These are phyloP conservation scores for Rhodotorula kratochvilovae DNA, from an alignment of 768 basidiomycete genomes.

Conservation along the genomic window DNA sequence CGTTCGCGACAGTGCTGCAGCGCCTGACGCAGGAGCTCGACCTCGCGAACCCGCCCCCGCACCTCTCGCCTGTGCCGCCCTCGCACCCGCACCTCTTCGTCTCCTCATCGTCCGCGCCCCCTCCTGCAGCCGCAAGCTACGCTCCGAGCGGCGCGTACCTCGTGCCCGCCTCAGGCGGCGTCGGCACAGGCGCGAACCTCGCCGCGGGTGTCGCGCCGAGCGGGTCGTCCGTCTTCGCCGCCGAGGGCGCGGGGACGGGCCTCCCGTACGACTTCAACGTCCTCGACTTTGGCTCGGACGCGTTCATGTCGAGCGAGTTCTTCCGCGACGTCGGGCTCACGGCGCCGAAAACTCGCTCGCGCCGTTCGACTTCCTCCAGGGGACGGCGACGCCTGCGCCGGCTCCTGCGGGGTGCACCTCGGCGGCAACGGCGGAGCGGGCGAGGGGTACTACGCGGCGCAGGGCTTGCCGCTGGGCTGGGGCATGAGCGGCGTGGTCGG, in stretches of 20 bases:
- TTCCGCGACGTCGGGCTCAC: constrained; percentile 13
- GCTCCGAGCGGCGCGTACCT: not conserved
- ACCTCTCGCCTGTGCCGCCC: not conserved
- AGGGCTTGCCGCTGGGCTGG: not conserved
- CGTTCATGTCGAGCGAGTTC: constrained; percentile 3
- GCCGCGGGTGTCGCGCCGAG: too few relatives aligned
- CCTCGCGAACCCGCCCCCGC: not conserved
- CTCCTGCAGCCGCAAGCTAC: not conserved
- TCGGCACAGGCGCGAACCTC: not conserved
- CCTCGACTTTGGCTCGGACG: not conserved
- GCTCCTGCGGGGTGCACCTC: not conserved
- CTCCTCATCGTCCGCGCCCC: not conserved
- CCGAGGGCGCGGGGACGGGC: not conserved
- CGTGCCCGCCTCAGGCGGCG: too few relatives aligned
- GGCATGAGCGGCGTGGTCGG: too few relatives aligned
- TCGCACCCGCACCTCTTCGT: not conserved
- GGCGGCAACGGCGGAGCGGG: not conserved
- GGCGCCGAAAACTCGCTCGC: not conserved
- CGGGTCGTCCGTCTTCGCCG: not conserved
- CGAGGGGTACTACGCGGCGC: not conserved
- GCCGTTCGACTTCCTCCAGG: not conserved
- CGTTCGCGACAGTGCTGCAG: constrained; percentile 20
- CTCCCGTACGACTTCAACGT: not conserved
- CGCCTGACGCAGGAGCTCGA: constrained; percentile 19
- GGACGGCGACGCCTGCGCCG: not conserved